Conservation (phyloP, 1,284 basidiomycete species). For the Rhodotorula sp. region DNA sequence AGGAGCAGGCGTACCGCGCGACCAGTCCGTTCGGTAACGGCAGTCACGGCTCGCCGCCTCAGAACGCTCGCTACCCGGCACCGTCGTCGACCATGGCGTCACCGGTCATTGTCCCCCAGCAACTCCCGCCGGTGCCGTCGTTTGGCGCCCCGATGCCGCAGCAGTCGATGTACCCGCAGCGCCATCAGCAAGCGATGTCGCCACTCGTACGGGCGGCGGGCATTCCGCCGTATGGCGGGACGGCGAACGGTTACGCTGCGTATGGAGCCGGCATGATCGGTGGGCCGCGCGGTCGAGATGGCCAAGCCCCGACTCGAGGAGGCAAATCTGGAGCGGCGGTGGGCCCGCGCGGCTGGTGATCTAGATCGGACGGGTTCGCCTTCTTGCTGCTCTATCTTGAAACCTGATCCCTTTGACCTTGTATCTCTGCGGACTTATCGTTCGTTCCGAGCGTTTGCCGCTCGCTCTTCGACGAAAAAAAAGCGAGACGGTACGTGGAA, state of each 20-base stretch:
- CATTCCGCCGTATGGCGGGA: neutral
- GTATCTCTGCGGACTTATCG: no score
- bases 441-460: no score
- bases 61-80: neutral
- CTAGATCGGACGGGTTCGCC: neutral
- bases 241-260: neutral
- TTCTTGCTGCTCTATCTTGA: neutral
- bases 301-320: neutral
- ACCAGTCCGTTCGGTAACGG: neutral
- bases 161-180: neutral
- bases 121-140: slow-evolving; percentile 18
- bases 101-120: slow-evolving; percentile 31
- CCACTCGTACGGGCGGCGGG: neutral
- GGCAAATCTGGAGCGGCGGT: neutral
- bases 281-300: neutral
- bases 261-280: neutral
- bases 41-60: neutral
- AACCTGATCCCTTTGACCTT: neutral
- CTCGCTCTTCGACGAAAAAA: no score
- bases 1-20: neutral
- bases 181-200: neutral
- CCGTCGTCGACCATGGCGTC: slow-evolving; percentile 23
- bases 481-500: no score
- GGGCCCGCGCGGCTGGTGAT: neutral
- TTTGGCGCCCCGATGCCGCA: neutral